These are phyloP conservation scores for Alternaria alternata DNA, from an alignment of 2,329 filamentous ascomycete genomes.

Conservation along the genomic window DNA sequence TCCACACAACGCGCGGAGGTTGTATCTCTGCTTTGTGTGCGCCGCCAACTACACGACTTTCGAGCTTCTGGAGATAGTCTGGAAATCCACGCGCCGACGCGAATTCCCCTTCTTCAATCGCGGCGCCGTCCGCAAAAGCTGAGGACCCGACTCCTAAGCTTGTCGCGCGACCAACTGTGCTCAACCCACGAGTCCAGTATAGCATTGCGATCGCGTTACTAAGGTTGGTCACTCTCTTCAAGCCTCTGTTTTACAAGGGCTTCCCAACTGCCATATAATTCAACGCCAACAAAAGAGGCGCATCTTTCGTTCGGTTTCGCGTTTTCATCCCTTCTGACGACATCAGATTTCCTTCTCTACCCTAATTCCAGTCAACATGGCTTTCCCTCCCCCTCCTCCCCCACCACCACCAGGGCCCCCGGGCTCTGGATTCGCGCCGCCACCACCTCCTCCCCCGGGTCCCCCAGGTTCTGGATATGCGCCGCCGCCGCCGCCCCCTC, in stretches of 20 bases:
- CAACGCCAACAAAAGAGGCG: background rate
- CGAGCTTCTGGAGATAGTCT: conserved; percentile 18
- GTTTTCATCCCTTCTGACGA: conserved; percentile 5
- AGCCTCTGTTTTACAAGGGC: background rate
- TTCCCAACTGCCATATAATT: background rate
- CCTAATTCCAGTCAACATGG: conserved; percentile 26
- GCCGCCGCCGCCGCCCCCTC: conserved; percentile 67
- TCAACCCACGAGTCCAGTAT: conserved; percentile 15
- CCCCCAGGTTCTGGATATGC: conserved; percentile 38
- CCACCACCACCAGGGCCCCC: conserved; percentile 39
- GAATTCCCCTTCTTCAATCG: conserved; percentile 28
- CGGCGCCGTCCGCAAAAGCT: conserved; percentile 39
- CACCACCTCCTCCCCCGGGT: conserved; percentile 48
- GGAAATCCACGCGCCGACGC: conserved; percentile 31
- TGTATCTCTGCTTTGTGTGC: conserved; percentile 32
- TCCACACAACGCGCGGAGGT: conserved; percentile 40
- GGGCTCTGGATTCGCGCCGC: conserved; percentile 36
- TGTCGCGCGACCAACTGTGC: conserved; percentile 23
- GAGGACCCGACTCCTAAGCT: conserved; percentile 33
- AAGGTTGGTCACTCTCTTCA: conserved; percentile 1
- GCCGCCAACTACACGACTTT: conserved; percentile 20
- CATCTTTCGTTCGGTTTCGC: background rate
- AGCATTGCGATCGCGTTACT: conserved; percentile 7
- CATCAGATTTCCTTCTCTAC: background rate
- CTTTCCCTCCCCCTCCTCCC: conserved; percentile 39